Percentiles rank a stretch among this genome's conserved stretches.
phyloP scores from a whole-genome alignment of 768 basidiomycete species.

The Amanita pallidorosea region DNA sequence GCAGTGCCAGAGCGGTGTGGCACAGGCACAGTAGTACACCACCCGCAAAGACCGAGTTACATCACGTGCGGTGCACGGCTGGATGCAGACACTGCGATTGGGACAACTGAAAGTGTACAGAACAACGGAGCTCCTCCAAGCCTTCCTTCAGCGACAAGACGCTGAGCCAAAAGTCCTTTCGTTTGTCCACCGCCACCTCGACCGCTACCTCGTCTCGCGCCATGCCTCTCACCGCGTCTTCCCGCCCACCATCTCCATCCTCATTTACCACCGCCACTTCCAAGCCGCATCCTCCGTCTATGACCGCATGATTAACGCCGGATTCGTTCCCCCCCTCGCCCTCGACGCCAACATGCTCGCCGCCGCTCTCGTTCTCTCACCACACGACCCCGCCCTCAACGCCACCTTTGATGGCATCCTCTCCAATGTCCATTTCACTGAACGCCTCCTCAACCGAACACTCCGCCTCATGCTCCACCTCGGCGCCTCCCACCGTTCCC shows the following conservation, averaged over 20 bases:
- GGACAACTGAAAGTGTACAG: too few relatives aligned
- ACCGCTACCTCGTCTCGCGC: neutral
- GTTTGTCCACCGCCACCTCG: neutral
- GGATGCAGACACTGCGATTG: too few relatives aligned
- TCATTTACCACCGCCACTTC: slow-evolving; percentile 27
- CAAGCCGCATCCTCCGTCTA: slow-evolving; percentile 29
- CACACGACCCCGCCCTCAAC: slow-evolving; percentile 10
- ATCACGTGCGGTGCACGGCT: too few relatives aligned
- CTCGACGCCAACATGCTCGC: slow-evolving; percentile 32
- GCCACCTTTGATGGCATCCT: slow-evolving; percentile 13
- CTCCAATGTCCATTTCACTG: slow-evolving; percentile 15
- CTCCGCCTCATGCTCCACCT: slow-evolving; percentile 13
- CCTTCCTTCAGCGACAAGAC: neutral
- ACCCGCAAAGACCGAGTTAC: too few relatives aligned
- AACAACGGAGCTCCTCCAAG: neutral
- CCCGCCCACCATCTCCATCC: slow-evolving; percentile 26
- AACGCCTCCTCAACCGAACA: slow-evolving; percentile 16
- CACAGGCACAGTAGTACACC: too few relatives aligned
- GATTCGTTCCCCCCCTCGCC: slow-evolving; percentile 23
- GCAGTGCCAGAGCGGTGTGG: too few relatives aligned
- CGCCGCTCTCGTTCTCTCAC: slow-evolving; percentile 16
- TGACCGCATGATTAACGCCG: slow-evolving; percentile 28
- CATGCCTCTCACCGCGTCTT: slow-evolving; percentile 14
- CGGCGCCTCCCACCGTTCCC: slow-evolving; percentile 8
- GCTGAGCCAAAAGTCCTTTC: neutral